These are phyloP conservation scores for Trichoderma semiorbis DNA, from an alignment of 2,329 filamentous ascomycete species.

Conservation along the genomic window DNA sequence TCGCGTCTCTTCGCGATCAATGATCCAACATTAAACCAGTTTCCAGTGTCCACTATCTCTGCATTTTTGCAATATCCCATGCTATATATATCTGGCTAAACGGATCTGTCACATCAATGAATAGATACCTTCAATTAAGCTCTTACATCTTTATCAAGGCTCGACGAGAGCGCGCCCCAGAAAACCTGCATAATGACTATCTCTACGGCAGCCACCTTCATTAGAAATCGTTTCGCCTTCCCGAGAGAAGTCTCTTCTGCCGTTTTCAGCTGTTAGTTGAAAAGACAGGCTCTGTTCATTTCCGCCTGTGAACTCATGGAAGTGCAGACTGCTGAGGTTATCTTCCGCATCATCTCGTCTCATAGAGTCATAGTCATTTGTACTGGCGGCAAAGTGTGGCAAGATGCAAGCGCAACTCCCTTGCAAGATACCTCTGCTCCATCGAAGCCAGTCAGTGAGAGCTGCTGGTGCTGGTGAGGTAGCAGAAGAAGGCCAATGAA, in stretches of 20 bases:
- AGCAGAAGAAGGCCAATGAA: too few species aligned
- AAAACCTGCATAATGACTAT: neutral
- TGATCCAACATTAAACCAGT: too few species aligned
- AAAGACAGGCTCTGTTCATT: neutral
- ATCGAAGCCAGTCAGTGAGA: conserved; percentile 13
- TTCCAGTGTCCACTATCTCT: neutral
- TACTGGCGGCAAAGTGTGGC: conserved; percentile 22
- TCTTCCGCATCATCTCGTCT: conserved; percentile 19
- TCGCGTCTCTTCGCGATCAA: too few species aligned
- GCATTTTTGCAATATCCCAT: too few species aligned
- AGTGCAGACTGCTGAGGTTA: conserved; percentile 24
- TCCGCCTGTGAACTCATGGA: conserved; percentile 19
- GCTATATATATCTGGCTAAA: too few species aligned
- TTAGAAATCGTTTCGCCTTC: neutral
- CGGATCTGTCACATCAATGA: neutral
- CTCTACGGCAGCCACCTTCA: conserved; percentile 18
- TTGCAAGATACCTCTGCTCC: conserved; percentile 17
- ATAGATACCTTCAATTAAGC: neutral
- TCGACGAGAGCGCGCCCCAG: neutral
- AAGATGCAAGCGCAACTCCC: conserved; percentile 17
- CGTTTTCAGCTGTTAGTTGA: neutral
- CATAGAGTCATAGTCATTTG: conserved; percentile 22
- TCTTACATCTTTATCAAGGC: neutral
- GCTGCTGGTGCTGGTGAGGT: too few species aligned
- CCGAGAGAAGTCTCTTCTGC: neutral